Percentiles rank a stretch among this genome's conserved stretches.
Conservation (phyloP, 2,329 filamentous ascomycete genomes). For the Rutstroemia sp. region DNA sequence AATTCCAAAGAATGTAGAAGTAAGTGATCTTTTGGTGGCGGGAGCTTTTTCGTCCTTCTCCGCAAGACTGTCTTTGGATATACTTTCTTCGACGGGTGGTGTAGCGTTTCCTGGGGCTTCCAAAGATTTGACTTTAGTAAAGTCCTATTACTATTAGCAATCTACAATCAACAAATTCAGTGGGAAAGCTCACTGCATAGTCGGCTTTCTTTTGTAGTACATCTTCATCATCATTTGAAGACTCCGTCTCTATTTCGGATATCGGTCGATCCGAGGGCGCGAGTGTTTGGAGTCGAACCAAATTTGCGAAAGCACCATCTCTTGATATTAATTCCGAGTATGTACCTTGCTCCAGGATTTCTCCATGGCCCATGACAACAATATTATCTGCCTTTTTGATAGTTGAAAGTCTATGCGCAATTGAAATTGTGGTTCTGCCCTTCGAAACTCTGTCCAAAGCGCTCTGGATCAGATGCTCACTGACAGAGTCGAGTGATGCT, state of each 20-base stretch:
- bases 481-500: conserved; percentile 69
- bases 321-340: conserved; percentile 61
- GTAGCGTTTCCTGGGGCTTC: not conserved
- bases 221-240: not conserved
- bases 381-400: conserved; percentile 89
- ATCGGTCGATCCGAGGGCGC: not conserved
- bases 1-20: conserved; percentile 2
- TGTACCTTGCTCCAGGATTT: conserved; percentile 67
- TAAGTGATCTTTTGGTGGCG: not conserved
- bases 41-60: not conserved
- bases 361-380: conserved; percentile 68
- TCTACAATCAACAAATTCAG: not conserved
- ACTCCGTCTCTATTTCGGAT: not conserved
- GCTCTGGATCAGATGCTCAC: conserved; percentile 82
- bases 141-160: not conserved
- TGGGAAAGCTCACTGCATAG: not conserved
- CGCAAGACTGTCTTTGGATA: not conserved
- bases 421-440: conserved; percentile 84
- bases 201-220: not conserved
- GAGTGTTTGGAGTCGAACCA: conserved; percentile 12
- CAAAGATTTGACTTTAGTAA: not conserved
- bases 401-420: conserved; percentile 82
- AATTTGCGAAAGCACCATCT: conserved; percentile 36
- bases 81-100: not conserved
- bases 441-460: conserved; percentile 74